Evolutionary conservation across 2,329 filamentous ascomycete species (phyloP).

Genomic region (Beauveria sp.): DNA sequence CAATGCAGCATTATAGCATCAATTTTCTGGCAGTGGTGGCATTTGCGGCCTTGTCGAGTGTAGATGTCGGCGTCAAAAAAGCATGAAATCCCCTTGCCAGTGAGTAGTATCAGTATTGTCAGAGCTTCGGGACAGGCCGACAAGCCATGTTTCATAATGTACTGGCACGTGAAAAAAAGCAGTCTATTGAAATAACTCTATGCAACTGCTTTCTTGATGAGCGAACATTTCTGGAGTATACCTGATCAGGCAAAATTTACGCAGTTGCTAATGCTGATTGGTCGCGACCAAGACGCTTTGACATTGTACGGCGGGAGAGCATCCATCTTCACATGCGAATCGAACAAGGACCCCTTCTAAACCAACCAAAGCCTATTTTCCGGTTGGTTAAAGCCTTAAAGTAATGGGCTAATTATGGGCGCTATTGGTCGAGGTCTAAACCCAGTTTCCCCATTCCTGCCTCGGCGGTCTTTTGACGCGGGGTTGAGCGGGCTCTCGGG

Average conservation of each 20-base stretch:
- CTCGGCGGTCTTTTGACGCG: conserved; percentile 1
- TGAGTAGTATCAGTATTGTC: not conserved
- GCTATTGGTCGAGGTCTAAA: not conserved
- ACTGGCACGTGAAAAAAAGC: not conserved
- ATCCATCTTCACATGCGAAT: not conserved
- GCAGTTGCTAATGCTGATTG: not conserved
- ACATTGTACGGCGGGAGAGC: not conserved
- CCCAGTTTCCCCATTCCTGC: not conserved
- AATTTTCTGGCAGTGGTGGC: not conserved
- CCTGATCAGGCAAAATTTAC: not conserved
- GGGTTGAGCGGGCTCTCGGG: conserved; percentile 7
- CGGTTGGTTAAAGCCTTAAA: not conserved
- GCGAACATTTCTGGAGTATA: not conserved
- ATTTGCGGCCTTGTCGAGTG: not conserved
- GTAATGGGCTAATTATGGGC: not conserved
- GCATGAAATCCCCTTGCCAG: not conserved
- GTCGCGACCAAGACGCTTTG: not conserved
- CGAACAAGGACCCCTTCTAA: not conserved
- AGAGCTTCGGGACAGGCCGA: not conserved
- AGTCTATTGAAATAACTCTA: not conserved
- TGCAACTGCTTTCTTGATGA: not conserved
- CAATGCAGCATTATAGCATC: not conserved
- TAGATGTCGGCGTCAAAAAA: not conserved
- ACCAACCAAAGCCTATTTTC: not conserved
- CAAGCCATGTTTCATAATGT: not conserved